These are phyloP conservation scores for Stevia rebaudiana DNA, from an alignment of 140 eudicot species.

Conservation along the genomic window DNA sequence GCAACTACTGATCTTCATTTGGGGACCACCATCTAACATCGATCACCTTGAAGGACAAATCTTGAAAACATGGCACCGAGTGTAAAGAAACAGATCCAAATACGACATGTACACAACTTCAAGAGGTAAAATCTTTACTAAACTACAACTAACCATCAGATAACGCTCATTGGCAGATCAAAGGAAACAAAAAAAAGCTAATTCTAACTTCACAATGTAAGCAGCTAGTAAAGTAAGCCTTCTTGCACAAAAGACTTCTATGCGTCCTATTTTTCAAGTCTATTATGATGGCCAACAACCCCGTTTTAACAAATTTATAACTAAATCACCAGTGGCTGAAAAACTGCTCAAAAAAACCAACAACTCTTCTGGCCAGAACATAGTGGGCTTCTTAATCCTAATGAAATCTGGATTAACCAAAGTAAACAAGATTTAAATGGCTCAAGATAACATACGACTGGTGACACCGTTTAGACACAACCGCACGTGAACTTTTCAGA, in stretches of 20 bases:
- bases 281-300: constrained; percentile 12
- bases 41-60: background rate
- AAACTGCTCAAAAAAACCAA: constrained; percentile 10
- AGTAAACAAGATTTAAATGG: background rate
- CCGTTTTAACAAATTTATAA: background rate
- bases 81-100: background rate
- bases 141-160: constrained; percentile 13
- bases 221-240: constrained; percentile 1
- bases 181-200: background rate
- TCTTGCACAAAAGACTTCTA: constrained; percentile 16
- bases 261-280: constrained; percentile 13
- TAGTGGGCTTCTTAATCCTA: constrained; percentile 16
- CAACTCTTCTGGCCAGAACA: constrained; percentile 16
- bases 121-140: background rate
- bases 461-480: constrained; percentile 7
- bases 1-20: constrained; percentile 5
- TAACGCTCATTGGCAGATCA: constrained; percentile 7
- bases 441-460: background rate
- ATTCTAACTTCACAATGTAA: constrained; percentile 7
- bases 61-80: constrained; percentile 4
- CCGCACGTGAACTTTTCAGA: constrained; percentile 1
- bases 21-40: background rate
- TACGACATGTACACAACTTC: constrained; percentile 8
- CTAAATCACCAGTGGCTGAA: background rate
- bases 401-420: background rate